phyloP scores from a whole-genome alignment of 257 asterid species.

The Buddleja alternifolia region DNA sequence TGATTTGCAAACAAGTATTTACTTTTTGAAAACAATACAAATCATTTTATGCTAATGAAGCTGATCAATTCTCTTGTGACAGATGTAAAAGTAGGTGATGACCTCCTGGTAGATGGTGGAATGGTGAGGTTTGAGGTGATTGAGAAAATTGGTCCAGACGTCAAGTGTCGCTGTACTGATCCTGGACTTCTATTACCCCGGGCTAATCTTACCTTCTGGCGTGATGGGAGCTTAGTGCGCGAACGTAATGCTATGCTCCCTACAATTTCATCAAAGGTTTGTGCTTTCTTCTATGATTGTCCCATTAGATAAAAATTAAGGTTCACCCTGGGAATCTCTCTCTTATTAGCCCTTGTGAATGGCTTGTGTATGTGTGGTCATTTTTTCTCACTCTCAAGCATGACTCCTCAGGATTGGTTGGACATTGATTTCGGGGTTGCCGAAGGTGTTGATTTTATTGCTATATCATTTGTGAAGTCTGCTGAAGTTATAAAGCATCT shows the following conservation, averaged over 20 bases:
- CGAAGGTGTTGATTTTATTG: slow-evolving; percentile 96
- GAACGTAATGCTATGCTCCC: slow-evolving; percentile 91
- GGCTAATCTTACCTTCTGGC: slow-evolving; percentile 98
- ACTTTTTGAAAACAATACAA: too few relatives aligned
- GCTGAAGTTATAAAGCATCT: slow-evolving; percentile 98
- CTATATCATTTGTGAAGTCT: slow-evolving; percentile 97
- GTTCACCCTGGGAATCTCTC: slow-evolving; percentile 1
- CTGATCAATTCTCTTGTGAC: slow-evolving; percentile 28
- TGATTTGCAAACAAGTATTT: not conserved
- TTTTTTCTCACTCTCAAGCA: slow-evolving; percentile 29
- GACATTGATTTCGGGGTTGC: slow-evolving; percentile 98
- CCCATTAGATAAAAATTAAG: slow-evolving; percentile 8
- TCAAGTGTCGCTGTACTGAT: slow-evolving; percentile 91
- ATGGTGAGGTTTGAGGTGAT: slow-evolving; percentile 99
- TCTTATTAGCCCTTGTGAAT: slow-evolving; percentile 6
- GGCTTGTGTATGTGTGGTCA: slow-evolving; percentile 12
- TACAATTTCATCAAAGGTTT: slow-evolving; percentile 64
- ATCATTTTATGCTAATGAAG: slow-evolving; percentile 11
- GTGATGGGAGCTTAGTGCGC: slow-evolving; percentile 76
- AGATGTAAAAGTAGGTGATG: slow-evolving; percentile 95
- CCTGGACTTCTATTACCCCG: slow-evolving; percentile 95
- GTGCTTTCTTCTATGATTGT: slow-evolving; percentile 15
- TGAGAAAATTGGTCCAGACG: slow-evolving; percentile 98
- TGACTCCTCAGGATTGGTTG: slow-evolving; percentile 83
- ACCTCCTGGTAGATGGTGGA: slow-evolving; percentile 97